Evolutionary conservation across 1,284 basidiomycete genomes (phyloP).

Genomic region (Leucoagaricus sp.): DNA sequence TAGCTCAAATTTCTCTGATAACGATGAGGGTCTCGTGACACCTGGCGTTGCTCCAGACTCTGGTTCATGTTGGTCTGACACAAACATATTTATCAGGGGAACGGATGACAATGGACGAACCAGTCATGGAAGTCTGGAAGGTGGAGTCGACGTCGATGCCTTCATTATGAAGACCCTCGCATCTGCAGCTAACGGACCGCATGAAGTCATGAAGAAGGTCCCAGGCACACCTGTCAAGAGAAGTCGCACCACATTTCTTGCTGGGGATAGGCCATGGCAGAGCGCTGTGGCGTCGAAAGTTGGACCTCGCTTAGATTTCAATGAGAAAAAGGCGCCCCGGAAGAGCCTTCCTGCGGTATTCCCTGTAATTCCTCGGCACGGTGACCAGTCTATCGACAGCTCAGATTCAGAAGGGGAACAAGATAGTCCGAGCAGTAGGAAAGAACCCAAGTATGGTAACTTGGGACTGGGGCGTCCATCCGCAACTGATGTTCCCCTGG

Average conservation of each 20-base stretch:
- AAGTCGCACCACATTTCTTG: conserved; percentile 57
- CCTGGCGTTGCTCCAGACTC: conserved; percentile 56
- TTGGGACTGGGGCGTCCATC: conserved; percentile 66
- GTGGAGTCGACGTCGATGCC: conserved; percentile 55
- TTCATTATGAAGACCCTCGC: conserved; percentile 75
- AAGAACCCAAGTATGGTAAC: conserved; percentile 55
- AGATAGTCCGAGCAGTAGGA: conserved; percentile 57
- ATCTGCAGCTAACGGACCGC: conserved; percentile 48
- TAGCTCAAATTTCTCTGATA: conserved; percentile 53
- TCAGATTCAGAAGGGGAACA: conserved; percentile 56
- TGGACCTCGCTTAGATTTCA: conserved; percentile 57
- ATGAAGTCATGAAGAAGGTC: conserved; percentile 56
- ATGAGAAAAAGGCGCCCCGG: conserved; percentile 54
- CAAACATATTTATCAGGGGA: conserved; percentile 40
- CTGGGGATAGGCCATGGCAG: conserved; percentile 70
- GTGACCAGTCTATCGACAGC: conserved; percentile 34
- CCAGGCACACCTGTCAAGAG: conserved; percentile 83
- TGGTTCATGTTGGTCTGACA: conserved; percentile 63
- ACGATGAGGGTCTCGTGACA: conserved; percentile 64
- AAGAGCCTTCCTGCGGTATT: conserved; percentile 77
- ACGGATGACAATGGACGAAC: conserved; percentile 37
- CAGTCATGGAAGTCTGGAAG: conserved; percentile 24
- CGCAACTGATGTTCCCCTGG: conserved; percentile 31
- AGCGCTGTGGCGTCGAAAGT: conserved; percentile 73
- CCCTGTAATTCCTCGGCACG: conserved; percentile 35